phyloP scores from a whole-genome alignment of 371 early-diverging fungal genomes.

The Basidiobolus meristosporus region DNA sequence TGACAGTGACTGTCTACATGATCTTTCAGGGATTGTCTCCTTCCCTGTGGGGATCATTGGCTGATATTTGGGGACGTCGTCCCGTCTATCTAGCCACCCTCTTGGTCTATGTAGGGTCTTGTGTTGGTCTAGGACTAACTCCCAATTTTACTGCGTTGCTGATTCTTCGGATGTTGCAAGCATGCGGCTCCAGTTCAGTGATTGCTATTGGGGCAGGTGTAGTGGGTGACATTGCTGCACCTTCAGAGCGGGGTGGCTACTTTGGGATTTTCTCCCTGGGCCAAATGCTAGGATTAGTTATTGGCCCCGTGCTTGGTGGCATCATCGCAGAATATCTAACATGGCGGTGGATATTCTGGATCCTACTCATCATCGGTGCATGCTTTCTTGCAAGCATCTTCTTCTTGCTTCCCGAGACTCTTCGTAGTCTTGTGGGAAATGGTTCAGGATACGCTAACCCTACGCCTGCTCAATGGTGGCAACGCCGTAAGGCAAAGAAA shows the following conservation, averaged over 20 bases:
- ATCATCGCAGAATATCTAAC: too few species aligned
- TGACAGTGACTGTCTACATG: constrained; percentile 29
- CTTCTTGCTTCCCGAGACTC: too few species aligned
- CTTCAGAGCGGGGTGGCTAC: constrained; percentile 22
- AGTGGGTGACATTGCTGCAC: constrained; percentile 28
- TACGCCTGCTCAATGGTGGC: too few species aligned
- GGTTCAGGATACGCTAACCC: too few species aligned
- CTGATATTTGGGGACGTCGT: constrained; percentile 45
- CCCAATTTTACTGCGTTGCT: constrained; percentile 24
- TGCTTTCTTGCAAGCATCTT: too few species aligned
- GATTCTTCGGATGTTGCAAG: constrained; percentile 38
- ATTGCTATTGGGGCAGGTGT: constrained; percentile 56
- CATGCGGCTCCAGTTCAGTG: constrained; percentile 47
- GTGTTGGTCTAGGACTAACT: constrained; percentile 44
- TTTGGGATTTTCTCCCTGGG: constrained; percentile 36
- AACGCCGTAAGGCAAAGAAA: too few species aligned
- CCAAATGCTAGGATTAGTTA: constrained; percentile 27
- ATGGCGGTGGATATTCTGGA: too few species aligned
- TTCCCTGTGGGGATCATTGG: constrained; percentile 44
- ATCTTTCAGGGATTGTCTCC: constrained; percentile 33
- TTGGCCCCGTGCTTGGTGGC: too few species aligned
- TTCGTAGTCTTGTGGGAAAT: too few species aligned
- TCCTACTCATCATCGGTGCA: too few species aligned
- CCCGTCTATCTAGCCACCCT: constrained; percentile 35
- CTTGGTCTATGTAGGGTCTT: constrained; percentile 26